Evolutionary conservation across 1,284 basidiomycete species (phyloP), one percentile per base, ranked within the genome.

Genomic region (Naganishia albida): DNA sequence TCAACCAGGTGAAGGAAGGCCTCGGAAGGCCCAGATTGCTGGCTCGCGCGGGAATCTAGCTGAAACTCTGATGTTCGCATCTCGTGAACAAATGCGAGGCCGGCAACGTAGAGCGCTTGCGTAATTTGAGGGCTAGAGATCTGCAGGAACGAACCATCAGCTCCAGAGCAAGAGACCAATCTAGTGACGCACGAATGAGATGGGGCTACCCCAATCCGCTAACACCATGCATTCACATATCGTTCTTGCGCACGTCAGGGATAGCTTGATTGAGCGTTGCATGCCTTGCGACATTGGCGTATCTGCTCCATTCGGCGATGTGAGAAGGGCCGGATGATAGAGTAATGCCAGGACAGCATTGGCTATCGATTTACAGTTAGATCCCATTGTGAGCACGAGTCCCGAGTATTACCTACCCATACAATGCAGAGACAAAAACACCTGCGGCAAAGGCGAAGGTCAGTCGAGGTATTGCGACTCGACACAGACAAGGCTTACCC

Each of bases 211-310:
- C 16, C 73, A 59, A 60, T 76, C 73, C 12, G 73, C 71, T 26
- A 73, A 72, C 6, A 80, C 78, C 70, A 81, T 74, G 66, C 78
- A 81, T 67, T 81, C 80, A 71, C 77, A 77, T 28, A 81, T 80
- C 53, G 74, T 75, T 55, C 80, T 72, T 20, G 77, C 76, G 57
- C 74, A 75, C 12, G 76, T 74, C 8, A 80, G 67, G 18, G 77
- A 72, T 8, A 81, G 71, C 67, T 77, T 75, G 59, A 80, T 72
- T 23, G 75, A 77, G 16, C 77, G 72, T 25, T 74, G 73, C 77
- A 81, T 77, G 44, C 72, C 72, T 63, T 71, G 71, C 46, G 76
- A 75, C 63, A 81, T 65, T 0, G 79, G 80, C 38, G 79, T 80
- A 62, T 80, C 78, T n/a, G 72, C 72, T 1, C 79, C 80, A 13